A percentile compares a stretch with the other conserved stretches of the same genome.
Conservation (phyloP, 202 grass and related monocot genomes). For the Panicum hallii region DNA sequence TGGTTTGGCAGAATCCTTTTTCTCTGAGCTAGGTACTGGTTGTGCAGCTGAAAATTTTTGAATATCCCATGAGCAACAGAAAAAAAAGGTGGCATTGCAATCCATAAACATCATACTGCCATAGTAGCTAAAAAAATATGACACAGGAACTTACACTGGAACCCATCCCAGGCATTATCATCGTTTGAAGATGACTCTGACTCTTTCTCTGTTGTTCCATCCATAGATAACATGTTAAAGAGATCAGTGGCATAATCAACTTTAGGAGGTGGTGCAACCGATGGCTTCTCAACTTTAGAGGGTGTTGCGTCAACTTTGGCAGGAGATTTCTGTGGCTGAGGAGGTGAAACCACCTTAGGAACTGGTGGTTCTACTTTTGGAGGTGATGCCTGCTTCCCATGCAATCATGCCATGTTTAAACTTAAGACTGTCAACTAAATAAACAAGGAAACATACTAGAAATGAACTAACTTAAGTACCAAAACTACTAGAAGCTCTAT, state of each 20-base stretch:
- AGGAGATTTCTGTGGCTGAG: constrained; percentile 53
- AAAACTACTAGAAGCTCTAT: constrained; percentile 27
- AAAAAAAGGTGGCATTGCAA: constrained; percentile 13
- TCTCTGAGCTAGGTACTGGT: constrained; percentile 57
- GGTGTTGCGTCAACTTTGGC: constrained; percentile 52
- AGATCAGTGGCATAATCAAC: constrained; percentile 97
- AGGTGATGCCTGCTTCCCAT: constrained; percentile 59
- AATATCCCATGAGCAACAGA: constrained; percentile 42
- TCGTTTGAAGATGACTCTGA: constrained; percentile 67
- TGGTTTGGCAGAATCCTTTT: constrained; percentile 72
- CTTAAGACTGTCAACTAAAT: constrained; percentile 25
- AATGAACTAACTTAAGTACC: background rate
- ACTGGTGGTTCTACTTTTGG: constrained; percentile 64
- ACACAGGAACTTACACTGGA: constrained; percentile 67
- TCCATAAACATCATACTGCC: background rate
- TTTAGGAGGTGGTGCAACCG: constrained; percentile 66
- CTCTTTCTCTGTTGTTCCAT: constrained; percentile 64
- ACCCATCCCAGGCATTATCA: constrained; percentile 88
- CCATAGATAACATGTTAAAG: constrained; percentile 90
- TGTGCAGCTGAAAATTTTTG: constrained; percentile 76
- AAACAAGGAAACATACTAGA: constrained; percentile 3
- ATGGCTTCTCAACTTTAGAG: constrained; percentile 59
- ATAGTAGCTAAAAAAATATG: too few relatives aligned
- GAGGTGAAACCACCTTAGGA: constrained; percentile 66
- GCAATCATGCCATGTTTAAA: constrained; percentile 35